phyloP scores from a whole-genome alignment of 108 stramenopile genomes.

The Nannochloropsis oceanica region DNA sequence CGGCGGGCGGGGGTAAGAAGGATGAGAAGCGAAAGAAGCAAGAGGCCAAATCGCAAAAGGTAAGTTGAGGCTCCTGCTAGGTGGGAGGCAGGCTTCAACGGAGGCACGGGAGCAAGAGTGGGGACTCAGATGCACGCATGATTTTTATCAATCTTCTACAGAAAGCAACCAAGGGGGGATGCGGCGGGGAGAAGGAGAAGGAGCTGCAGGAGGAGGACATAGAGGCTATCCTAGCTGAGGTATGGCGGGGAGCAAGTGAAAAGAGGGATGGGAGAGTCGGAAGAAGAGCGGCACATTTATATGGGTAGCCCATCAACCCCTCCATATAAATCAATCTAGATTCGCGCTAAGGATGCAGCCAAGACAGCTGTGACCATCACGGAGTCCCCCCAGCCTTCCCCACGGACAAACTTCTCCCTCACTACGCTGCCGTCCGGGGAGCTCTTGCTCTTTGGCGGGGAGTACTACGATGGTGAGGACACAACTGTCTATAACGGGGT shows the following conservation, averaged over 20 bases:
- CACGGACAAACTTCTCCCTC: constrained; percentile 36
- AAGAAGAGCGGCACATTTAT: background rate
- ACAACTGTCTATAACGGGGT: constrained; percentile 78
- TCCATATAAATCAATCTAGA: background rate
- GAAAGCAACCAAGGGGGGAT: constrained; percentile 21
- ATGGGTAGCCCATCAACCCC: background rate
- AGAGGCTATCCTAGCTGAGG: constrained; percentile 21
- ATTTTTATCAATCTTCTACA: background rate
- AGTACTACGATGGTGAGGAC: constrained; percentile 81
- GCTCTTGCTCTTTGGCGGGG: constrained; percentile 65
- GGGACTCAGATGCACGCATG: background rate
- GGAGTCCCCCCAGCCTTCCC: constrained; percentile 6
- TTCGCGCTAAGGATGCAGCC: constrained; percentile 9
- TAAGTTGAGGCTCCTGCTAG: background rate
- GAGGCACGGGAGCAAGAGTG: background rate
- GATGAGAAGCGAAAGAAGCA: constrained; percentile 24
- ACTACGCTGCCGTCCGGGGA: constrained; percentile 35
- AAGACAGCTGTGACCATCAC: constrained; percentile 17
- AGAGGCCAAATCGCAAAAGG: constrained; percentile 26
- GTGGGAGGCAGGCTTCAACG: constrained; percentile 5
- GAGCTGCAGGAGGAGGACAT: constrained; percentile 21
- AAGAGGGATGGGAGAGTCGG: background rate
- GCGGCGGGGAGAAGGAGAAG: background rate
- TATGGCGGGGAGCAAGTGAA: background rate
- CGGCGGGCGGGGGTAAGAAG: background rate